Base-by-base conservation (phyloP, 371 early-diverging fungal species). In the Choanephora cucurbitarum region DNA sequence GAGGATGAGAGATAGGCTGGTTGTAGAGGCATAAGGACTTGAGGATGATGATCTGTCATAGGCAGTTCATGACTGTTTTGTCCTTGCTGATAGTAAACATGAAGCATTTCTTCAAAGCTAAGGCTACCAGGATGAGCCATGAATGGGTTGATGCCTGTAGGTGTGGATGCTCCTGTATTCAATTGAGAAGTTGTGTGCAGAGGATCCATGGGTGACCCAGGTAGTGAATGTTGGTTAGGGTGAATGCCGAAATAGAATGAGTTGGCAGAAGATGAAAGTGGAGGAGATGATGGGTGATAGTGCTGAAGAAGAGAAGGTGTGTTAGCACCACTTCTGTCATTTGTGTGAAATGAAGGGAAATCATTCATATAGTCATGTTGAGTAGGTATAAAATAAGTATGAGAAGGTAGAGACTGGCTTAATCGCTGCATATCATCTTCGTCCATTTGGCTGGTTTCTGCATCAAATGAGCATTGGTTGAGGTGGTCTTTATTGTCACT, bases 71-170 rank as follows among this genome's bases (percentile, higher is more conserved):
- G 15, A 23, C 33, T n/a, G 8, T 19, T 33, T 6, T 13, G 41
- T 1, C 31, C 19, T 2, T 58, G 43, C 15, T 53, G 48, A 44
- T 64, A 57, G 44, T 68, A 68, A 14, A 61, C 42, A 18, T 55
- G 57, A 15, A 68, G 33, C 4, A 68, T 49, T 4, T 68, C 64
- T 58, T 68, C 69, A 64, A 68, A 68, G 15, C 64, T 68, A n/a
- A 68, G 44, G 18, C 54, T 41, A 10, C 70, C 66, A 37, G 66
- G 51, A 60, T 70, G 52, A 5, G 50, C 51, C 14, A 33, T 24
- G 3, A 45, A 31, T 6, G 13, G 44, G 49, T 19, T 32, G 19
- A 0, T 58, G 52, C 15, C 14, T 24, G 44, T 28, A 32, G 42
- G 52, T 22, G 39, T 48, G 2, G 40, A 21, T 6, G 23, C 15